These are phyloP conservation scores for Hericium erinaceus DNA, from an alignment of 768 basidiomycete species.

Conservation along the genomic window DNA sequence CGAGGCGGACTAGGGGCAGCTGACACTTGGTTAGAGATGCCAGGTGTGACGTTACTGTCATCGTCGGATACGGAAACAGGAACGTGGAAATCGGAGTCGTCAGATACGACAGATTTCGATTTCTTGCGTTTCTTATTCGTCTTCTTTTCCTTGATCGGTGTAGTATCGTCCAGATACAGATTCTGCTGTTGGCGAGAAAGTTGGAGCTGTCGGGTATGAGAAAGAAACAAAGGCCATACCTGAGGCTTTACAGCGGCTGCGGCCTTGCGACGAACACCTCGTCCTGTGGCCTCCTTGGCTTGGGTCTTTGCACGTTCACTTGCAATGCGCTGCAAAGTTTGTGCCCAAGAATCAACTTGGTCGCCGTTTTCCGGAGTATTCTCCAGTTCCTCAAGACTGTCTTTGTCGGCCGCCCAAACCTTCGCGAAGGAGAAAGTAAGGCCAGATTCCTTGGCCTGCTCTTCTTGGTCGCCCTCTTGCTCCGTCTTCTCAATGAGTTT, in stretches of 20 bases:
- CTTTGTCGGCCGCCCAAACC: slow-evolving; percentile 81
- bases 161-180: slow-evolving; percentile 26
- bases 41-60: no score
- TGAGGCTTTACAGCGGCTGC: slow-evolving; percentile 33
- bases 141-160: slow-evolving; percentile 27
- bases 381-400: slow-evolving; percentile 58
- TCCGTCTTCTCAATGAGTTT: slow-evolving; percentile 83
- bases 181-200: slow-evolving; percentile 16
- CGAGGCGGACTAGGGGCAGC: background rate
- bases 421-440: slow-evolving; percentile 82
- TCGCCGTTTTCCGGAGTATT: slow-evolving; percentile 31
- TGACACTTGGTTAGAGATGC: no score
- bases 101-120: slow-evolving; percentile 24
- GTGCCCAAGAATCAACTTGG: slow-evolving; percentile 74
- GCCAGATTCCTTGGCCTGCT: slow-evolving; percentile 36
- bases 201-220: background rate
- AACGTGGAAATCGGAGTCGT: slow-evolving; percentile 33
- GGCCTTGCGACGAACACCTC: slow-evolving; percentile 63
- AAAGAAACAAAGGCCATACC: slow-evolving; percentile 17
- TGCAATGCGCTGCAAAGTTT: slow-evolving; percentile 46
- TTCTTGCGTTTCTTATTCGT: slow-evolving; percentile 22
- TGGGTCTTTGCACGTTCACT: slow-evolving; percentile 36
- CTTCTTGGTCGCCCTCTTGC: slow-evolving; percentile 47
- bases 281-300: slow-evolving; percentile 51
- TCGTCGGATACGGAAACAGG: no score